Evolutionary conservation across 192 early-diverging fungal species (phyloP), one percentile per base, ranked within the genome.

Genomic region (Entophlyctis luteolus): DNA sequence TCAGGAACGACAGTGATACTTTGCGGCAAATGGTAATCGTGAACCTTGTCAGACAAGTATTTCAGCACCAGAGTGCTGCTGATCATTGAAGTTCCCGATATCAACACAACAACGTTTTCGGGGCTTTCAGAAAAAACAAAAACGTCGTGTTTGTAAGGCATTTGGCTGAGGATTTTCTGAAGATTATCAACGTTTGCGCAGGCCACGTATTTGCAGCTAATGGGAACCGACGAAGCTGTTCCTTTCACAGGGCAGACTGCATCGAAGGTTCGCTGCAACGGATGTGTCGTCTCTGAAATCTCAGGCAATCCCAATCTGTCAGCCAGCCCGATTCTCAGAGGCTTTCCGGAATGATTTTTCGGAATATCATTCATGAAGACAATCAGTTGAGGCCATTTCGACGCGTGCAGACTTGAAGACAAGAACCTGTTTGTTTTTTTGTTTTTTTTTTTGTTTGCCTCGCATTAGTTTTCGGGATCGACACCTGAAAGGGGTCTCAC

Each of bases 291-390:
- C 45, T 77, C 75, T 32, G 32, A 45, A n/a, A 77, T 52, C 53
- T 77, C 75, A 18, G 60, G 34, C 38, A 79, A 55, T 4, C 49
- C 72, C 36, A 79, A 49, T 25, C 78, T 71, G 22, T 79, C 65
- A 20, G 70, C 69, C 2, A 80, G 62, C 37, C 75, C 70, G 48
- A 79, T 79, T 3, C 77, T 66, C 8, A 79, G 45, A 3, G 68
- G 72, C 52, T 79, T 79, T 67, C 74, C 74, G 16, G 48, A 23
- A 55, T 67, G 65, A 62, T 79, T 79, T 33, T 78, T 78, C 1
- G 77, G 77, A 28, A 79, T 25, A 14, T 74, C 73, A 54, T 70
- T 50, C 75, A 79, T 70, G 58, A 71, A 79, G 0, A 79, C 78
- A 20, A 79, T 29, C 10, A 79, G 62, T 60, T 78, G 73, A 27